Conservation (phyloP, 225 moss, liverwort and hornwort species). For the Pseudisothecium myosuroides region DNA sequence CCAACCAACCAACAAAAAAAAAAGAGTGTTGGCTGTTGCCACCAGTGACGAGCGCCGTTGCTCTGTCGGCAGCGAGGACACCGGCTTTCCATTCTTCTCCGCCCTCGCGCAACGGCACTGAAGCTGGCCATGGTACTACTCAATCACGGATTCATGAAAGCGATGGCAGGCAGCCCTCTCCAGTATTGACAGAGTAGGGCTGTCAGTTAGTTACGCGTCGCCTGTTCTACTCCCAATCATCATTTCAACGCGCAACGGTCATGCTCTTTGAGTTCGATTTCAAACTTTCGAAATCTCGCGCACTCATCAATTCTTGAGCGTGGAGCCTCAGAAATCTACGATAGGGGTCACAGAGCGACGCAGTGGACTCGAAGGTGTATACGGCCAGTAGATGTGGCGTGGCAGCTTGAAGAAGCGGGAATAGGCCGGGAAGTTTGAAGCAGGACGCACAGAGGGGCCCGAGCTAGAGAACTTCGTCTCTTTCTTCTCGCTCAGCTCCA, state of each 20-base stretch:
- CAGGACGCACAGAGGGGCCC: not conserved
- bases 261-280: not conserved
- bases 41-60: not conserved
- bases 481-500: not conserved
- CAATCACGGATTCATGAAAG: not conserved
- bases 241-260: constrained; percentile 1
- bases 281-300: not conserved
- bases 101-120: not conserved
- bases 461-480: not conserved
- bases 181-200: not conserved
- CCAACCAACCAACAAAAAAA: no score
- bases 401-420: not conserved
- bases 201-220: not conserved
- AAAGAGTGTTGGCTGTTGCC: not conserved
- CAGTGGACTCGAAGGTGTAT: not conserved
- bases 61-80: not conserved
- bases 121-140: not conserved
- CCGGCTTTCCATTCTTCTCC: not conserved
- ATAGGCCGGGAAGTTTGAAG: not conserved
- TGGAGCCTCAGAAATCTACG: not conserved
- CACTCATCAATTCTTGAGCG: not conserved
- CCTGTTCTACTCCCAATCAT: not conserved
- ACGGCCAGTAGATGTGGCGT: not conserved
- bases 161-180: not conserved
- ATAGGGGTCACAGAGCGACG: not conserved